Evolutionary conservation across 1,284 basidiomycete species (phyloP).

Genomic region (Sanghuangporus sanghuang): DNA sequence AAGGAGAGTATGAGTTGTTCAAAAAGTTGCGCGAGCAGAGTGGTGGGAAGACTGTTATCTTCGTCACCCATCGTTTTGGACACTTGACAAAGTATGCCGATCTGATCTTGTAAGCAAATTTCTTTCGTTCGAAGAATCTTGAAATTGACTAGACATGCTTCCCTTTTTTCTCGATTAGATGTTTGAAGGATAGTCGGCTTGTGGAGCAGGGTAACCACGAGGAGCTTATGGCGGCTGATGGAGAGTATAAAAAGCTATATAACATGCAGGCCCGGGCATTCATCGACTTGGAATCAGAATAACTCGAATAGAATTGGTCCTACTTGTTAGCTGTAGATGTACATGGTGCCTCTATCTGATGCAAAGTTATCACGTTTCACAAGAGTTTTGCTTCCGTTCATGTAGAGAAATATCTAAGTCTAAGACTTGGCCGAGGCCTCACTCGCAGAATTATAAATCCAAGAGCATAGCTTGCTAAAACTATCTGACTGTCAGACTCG

Average conservation of each 20-base stretch:
- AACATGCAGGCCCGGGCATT: constrained; percentile 11
- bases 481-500: not conserved
- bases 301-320: no score
- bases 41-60: constrained; percentile 61
- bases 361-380: no score
- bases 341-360: no score
- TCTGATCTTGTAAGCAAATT: not conserved
- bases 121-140: not conserved
- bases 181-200: constrained; percentile 11
- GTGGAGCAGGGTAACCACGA: constrained; percentile 16
- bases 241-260: constrained; percentile 16
- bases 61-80: constrained; percentile 66
- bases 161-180: constrained; percentile 28
- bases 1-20: constrained; percentile 47
- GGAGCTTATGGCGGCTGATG: constrained; percentile 14
- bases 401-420: no score
- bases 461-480: not conserved
- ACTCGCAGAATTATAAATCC: not conserved
- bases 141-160: not conserved
- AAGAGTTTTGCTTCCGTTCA: no score
- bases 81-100: constrained; percentile 54
- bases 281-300: not conserved
- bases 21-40: constrained; percentile 44
- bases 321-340: no score
- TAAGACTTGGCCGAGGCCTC: no score